Base-by-base conservation (phyloP, 257 asterid genomes). In the Handroanthus guayacan region DNA sequence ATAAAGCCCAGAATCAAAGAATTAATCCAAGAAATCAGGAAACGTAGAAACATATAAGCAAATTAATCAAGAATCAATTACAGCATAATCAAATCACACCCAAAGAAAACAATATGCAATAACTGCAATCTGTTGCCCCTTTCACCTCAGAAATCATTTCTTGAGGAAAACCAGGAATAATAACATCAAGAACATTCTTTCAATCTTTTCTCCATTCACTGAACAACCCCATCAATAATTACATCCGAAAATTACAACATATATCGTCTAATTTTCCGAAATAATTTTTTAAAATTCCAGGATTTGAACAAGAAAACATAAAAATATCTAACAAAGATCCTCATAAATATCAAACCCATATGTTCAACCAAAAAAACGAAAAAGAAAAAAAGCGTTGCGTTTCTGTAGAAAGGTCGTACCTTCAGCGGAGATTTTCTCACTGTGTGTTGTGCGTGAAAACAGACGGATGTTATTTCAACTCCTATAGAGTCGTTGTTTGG, bases 401-500 rank as follows among this genome's bases (percentile, higher is more conserved):
- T 3, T 47, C 0, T 31, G 25, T 9, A 65, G 20, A 48, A 38
- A 77, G 60, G 58, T 45, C 75, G 80, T 39, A 70, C 81, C 77
- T 78, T 66, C 25, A 64, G 47, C 63, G 43, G 61, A 50, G 77
- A 78, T 41, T 55, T 13, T 8, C 75, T 67, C 31, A 67, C 62
- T 75, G 69, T 11, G 78, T 62, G 68, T 44, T 34, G 75, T 17
- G 58, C 11, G 69, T 69, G 61, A 47, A 67, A 67, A 18, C 48
- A 61, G 45, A 37, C 45, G 7, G 41, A 4, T 62, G 39, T 18
- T 37, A 25, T 12, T 51, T 63, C 11, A 43, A 68, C 66, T 63
- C 38, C 55, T 0, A 25, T 11, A 16, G 63, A 74, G 70, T 37
- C 43, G 71, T 37, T 50, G 58, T 36, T 38, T 37, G 75, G 75